Evolutionary conservation across 495 filamentous ascomycete genomes (phyloP).

Genomic region (Aspergillus avenaceus): DNA sequence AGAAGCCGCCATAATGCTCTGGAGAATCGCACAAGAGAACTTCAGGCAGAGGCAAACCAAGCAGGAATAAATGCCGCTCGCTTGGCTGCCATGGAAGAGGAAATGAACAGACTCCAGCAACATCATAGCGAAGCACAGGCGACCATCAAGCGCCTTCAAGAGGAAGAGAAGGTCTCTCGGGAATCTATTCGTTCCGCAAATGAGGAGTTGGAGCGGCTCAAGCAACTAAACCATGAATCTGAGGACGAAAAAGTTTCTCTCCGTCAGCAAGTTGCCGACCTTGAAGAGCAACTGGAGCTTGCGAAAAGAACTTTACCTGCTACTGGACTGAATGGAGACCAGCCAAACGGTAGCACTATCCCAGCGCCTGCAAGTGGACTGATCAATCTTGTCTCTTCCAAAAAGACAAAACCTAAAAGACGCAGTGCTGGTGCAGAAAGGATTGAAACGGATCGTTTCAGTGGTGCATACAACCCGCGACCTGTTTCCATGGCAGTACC

Average conservation of each 20-base stretch:
- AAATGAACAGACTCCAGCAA: conserved; percentile 86
- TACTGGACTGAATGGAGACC: conserved; percentile 56
- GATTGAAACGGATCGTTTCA: conserved; percentile 78
- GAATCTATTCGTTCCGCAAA: conserved; percentile 73
- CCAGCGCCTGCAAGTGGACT: conserved; percentile 65
- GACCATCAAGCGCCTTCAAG: conserved; percentile 88
- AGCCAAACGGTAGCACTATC: conserved; percentile 59
- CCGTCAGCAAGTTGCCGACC: conserved; percentile 78
- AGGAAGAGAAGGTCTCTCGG: conserved; percentile 78
- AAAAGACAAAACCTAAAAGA: conserved; percentile 96
- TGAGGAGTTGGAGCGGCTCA: conserved; percentile 71
- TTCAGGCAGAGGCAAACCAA: conserved; percentile 95
- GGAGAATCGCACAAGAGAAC: conserved; percentile 84
- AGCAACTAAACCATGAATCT: conserved; percentile 61
- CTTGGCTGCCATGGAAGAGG: conserved; percentile 82
- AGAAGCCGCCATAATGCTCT: conserved; percentile 86
- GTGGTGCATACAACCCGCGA: conserved; percentile 85
- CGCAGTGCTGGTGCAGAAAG: conserved; percentile 90
- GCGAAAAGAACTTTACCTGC: conserved; percentile 65
- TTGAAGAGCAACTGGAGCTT: conserved; percentile 89
- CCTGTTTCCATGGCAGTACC: conserved; percentile 91
- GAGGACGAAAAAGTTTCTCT: conserved; percentile 82
- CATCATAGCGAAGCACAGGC: conserved; percentile 80
- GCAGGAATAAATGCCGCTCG: conserved; percentile 91
- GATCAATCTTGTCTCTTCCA: conserved; percentile 94